Evolutionary conservation across 176 grass and related monocot genomes (phyloP).

Genomic region (Zoysia pacifica): DNA sequence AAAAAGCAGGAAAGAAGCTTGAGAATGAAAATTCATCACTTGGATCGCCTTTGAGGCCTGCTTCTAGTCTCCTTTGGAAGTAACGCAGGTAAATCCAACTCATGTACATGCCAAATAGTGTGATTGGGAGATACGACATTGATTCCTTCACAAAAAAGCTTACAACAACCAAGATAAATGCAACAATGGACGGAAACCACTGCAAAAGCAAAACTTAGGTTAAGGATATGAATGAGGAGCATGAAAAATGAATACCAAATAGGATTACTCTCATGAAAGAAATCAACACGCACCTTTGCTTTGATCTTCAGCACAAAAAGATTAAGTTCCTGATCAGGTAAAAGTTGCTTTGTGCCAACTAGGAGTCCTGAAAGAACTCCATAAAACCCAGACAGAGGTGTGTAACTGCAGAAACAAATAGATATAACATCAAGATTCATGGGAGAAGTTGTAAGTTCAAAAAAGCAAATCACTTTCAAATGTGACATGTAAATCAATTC

Average conservation of each 20-base stretch:
- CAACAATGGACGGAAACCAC: constrained; percentile 74
- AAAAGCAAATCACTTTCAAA: neutral
- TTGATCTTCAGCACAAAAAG: constrained; percentile 68
- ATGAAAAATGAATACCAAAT: neutral
- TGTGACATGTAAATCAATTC: neutral
- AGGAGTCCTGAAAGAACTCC: constrained; percentile 84
- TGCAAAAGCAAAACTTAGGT: constrained; percentile 28
- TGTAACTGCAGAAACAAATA: constrained; percentile 57
- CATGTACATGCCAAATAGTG: constrained; percentile 80
- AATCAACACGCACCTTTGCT: constrained; percentile 59
- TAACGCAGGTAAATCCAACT: constrained; percentile 88
- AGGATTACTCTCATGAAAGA: constrained; percentile 15
- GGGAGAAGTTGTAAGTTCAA: neutral
- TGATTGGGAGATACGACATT: constrained; percentile 58
- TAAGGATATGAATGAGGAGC: neutral
- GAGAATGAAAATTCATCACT: constrained; percentile 89
- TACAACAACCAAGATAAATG: constrained; percentile 45
- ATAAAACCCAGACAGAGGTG: constrained; percentile 83
- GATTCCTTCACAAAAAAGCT: constrained; percentile 67
- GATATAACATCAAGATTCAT: constrained; percentile 5
- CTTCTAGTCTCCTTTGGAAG: constrained; percentile 82
- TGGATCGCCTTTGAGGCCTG: constrained; percentile 76
- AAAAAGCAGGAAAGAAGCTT: constrained; percentile 78
- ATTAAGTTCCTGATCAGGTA: constrained; percentile 76
- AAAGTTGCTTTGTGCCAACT: constrained; percentile 81